Conservation (phyloP, 1,139 yeast species). For the Candida dubliniensis region DNA sequence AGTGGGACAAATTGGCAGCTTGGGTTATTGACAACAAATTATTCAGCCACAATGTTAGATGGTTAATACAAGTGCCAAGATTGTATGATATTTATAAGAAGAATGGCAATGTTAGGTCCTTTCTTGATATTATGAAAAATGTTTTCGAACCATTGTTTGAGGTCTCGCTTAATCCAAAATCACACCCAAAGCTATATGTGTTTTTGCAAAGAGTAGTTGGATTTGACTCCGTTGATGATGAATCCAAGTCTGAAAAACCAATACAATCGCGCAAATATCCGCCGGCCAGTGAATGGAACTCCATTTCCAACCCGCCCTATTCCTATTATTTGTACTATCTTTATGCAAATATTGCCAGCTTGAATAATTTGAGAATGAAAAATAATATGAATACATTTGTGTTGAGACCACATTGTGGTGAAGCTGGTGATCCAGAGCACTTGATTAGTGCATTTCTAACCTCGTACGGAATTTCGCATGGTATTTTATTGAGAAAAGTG, state of each 20-base stretch:
- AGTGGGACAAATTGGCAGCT: slow-evolving; percentile 93
- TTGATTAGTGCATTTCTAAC: slow-evolving; percentile 85
- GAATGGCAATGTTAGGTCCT: slow-evolving; percentile 65
- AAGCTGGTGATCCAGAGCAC: slow-evolving; percentile 99
- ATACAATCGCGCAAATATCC: slow-evolving; percentile 77
- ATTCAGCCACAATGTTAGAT: slow-evolving; percentile 90
- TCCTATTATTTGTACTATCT: slow-evolving; percentile 89
- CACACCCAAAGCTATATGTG: slow-evolving; percentile 85
- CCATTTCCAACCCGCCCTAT: slow-evolving; percentile 88
- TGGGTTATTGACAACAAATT: slow-evolving; percentile 95
- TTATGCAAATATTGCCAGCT: slow-evolving; percentile 79
- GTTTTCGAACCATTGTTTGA: slow-evolving; percentile 89
- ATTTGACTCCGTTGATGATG: slow-evolving; percentile 98
- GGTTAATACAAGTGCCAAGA: slow-evolving; percentile 95
- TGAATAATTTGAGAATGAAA: slow-evolving; percentile 76
- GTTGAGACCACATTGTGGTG: slow-evolving; percentile 96
- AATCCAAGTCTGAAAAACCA: slow-evolving; percentile 84
- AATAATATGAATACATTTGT: slow-evolving; percentile 86
- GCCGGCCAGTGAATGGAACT: slow-evolving; percentile 77
- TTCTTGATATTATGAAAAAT: slow-evolving; percentile 76
- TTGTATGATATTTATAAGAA: slow-evolving; percentile 85
- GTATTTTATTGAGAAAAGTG: slow-evolving; percentile 85
- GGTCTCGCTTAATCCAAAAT: slow-evolving; percentile 77
- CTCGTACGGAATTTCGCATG: slow-evolving; percentile 93
- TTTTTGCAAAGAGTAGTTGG: slow-evolving; percentile 95